Evolutionary conservation across 2,329 filamentous ascomycete species (phyloP), one percentile per base, ranked within the genome.

Genomic region (Beauveria scarabaeidicola): DNA sequence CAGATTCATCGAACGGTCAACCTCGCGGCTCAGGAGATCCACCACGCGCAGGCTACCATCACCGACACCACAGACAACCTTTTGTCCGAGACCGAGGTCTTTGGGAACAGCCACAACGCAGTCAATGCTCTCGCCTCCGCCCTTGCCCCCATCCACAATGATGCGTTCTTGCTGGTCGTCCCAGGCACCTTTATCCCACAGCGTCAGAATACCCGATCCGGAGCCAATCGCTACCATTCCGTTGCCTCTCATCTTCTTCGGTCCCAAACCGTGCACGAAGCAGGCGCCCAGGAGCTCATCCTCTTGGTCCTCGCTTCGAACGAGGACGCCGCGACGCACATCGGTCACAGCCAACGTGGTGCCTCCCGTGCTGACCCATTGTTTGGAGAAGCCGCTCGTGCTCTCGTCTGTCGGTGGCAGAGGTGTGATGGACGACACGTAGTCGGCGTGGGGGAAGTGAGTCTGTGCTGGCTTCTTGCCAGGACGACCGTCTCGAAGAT

Each of bases 151-250:
- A 64, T 91, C 86, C 9, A 97, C 84, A 52, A 89, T 84, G 67
- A 97, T 89, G 56, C 91, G 83, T 74, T 96, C 91, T 66, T 95
- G 90, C 71, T 96, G 91, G 71, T 97, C 93, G 68, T 96, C 92
- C 93, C 94, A 97, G 1, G 89, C 85, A 1, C 93, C 93, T 65
- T 88, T 88, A 72, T 99, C 93, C 92, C 94, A 99, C 7, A 97
- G 76, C 5, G 92, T 97, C 63, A 97, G 72, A 1, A 97, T 85
- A 3, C 94, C 94, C 46, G 84, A 87, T 19, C 84, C 87, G 27
- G 81, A 85, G 23, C 90, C 90, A 40, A 90, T 88, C 0, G 91
- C 90, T 3, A 94, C 73, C 3, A 94, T 80, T 5, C 90, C 90
- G 51, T 89, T 88, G 67, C 84, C 87, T 41, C 81, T 75, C 62